phyloP scores from a whole-genome alignment of 768 basidiomycete genomes.

The Cyclocybe cylindracea region DNA sequence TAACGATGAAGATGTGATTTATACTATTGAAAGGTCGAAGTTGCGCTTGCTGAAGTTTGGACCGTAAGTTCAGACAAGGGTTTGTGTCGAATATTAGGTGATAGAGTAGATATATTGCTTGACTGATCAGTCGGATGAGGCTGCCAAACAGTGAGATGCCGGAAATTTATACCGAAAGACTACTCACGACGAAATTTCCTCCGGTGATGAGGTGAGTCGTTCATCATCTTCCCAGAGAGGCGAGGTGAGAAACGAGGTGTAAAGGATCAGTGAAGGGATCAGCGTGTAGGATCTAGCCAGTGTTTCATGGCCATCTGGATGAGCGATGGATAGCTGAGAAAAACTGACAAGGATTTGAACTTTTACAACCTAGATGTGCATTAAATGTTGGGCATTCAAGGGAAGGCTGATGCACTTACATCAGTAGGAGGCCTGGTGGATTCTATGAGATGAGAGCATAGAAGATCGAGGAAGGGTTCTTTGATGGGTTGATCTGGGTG shows the following conservation, averaged over 20 bases:
- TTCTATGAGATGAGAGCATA: conserved; percentile 52
- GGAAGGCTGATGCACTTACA: conserved; percentile 27
- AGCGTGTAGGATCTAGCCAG: conserved; percentile 52
- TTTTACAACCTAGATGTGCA: conserved; percentile 28
- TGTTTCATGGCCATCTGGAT: conserved; percentile 34
- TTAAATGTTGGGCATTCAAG: not conserved
- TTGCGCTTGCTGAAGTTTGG: conserved; percentile 57
- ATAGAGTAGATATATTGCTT: conserved; percentile 61
- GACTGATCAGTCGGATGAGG: conserved; percentile 48
- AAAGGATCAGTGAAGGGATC: conserved; percentile 65
- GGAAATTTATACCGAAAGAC: not conserved
- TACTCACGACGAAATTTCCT: conserved; percentile 38
- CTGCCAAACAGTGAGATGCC: conserved; percentile 32
- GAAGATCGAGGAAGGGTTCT: conserved; percentile 45
- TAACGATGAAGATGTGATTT: conserved; percentile 72
- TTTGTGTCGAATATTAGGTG: conserved; percentile 56
- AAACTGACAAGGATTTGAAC: conserved; percentile 41
- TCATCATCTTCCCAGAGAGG: conserved; percentile 71
- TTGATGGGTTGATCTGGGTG: conserved; percentile 24
- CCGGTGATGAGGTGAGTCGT: conserved; percentile 34
- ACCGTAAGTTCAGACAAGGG: conserved; percentile 51
- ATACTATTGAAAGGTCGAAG: conserved; percentile 60
- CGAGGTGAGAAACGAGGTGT: conserved; percentile 50
- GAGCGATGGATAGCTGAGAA: conserved; percentile 39
- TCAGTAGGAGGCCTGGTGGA: conserved; percentile 36